These are phyloP conservation scores for Paecilomyces dactylethromorphus DNA, from an alignment of 2,329 filamentous ascomycete species.

Conservation along the genomic window DNA sequence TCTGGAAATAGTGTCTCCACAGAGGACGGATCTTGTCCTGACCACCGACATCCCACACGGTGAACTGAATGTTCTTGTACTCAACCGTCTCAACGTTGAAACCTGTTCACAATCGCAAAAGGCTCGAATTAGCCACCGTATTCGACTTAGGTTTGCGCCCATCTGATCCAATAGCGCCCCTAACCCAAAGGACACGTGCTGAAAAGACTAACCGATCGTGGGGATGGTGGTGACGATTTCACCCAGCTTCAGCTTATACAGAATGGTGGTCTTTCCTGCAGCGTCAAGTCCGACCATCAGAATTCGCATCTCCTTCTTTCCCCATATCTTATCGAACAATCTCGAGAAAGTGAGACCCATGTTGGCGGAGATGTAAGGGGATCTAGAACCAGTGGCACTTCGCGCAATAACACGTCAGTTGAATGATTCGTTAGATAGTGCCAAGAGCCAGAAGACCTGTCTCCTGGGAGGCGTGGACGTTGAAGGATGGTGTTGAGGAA, in stretches of 20 bases:
- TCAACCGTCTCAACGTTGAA: slow-evolving; percentile 99
- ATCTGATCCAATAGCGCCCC: background rate
- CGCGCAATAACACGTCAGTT: slow-evolving; percentile 12
- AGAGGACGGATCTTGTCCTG: slow-evolving; percentile 99
- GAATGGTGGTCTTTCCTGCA: slow-evolving; percentile 98
- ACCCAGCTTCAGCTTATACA: slow-evolving; percentile 99
- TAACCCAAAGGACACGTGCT: slow-evolving; percentile 1
- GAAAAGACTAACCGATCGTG: slow-evolving; percentile 70
- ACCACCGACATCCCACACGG: slow-evolving; percentile 99
- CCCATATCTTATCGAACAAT: slow-evolving; percentile 92
- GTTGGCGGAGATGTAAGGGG: slow-evolving; percentile 42
- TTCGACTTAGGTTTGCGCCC: background rate
- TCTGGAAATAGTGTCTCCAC: slow-evolving; percentile 99
- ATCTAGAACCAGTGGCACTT: slow-evolving; percentile 10
- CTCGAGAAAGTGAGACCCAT: slow-evolving; percentile 99
- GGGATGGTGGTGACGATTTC: slow-evolving; percentile 98
- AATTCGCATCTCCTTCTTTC: slow-evolving; percentile 99
- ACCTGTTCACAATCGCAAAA: slow-evolving; percentile 45
- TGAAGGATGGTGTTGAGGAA: background rate
- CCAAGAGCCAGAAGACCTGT: background rate
- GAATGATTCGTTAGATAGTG: slow-evolving; percentile 4
- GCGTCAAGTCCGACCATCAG: slow-evolving; percentile 99
- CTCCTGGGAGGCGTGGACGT: background rate
- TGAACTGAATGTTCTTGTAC: slow-evolving; percentile 99
- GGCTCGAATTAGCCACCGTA: slow-evolving; percentile 3